Base-by-base conservation (phyloP, 805 yeast species). In the Sugiyamaella chiloensis region DNA sequence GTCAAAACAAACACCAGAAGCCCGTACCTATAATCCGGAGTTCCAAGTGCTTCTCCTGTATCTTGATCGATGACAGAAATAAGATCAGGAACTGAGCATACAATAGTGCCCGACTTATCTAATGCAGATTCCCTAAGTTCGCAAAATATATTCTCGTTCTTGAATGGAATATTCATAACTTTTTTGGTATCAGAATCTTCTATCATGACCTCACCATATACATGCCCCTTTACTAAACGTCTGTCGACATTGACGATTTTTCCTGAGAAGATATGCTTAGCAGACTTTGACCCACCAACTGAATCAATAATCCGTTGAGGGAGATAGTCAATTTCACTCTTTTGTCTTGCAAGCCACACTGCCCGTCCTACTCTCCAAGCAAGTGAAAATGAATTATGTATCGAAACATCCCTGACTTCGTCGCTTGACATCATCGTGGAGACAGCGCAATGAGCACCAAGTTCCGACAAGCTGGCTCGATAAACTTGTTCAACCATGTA, bases 301-400 rank as follows among this genome's bases (percentile, higher is more conserved):
- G 73, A 58, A 8, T 71, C 72, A 12, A 71, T 57, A 26, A 72
- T 72, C 14, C 54, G 48, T 5, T 61, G 53, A 1, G 74, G 68
- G 2, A 72, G 51, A 34, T 53, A 52, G 37, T 64, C 69, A 31
- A 72, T 60, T 40, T 69, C 69, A 11, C 66, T 60, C 8, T 60
- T 63, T 44, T 69, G 70, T 37, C 66, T 60, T 1, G 76, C 71
- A 16, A 67, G 56, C 27, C 54, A 53, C 2, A 73, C 71, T 2
- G 75, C 76, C 46, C 71, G 62, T 4, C 78, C 78, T 43, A 74
- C 66, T 58, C 77, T 64, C 79, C 78, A 74, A 2, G 77, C 71
- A 14, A 66, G 52, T 1, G 77, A 73, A 9, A 70, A 29, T 16
- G 74, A 59, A 48, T 66, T 63, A 37, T 55, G 59, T 20, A 72